These are phyloP conservation scores for Ophiosphaerella korrae DNA, from an alignment of 2,329 filamentous ascomycete species.

Conservation along the genomic window DNA sequence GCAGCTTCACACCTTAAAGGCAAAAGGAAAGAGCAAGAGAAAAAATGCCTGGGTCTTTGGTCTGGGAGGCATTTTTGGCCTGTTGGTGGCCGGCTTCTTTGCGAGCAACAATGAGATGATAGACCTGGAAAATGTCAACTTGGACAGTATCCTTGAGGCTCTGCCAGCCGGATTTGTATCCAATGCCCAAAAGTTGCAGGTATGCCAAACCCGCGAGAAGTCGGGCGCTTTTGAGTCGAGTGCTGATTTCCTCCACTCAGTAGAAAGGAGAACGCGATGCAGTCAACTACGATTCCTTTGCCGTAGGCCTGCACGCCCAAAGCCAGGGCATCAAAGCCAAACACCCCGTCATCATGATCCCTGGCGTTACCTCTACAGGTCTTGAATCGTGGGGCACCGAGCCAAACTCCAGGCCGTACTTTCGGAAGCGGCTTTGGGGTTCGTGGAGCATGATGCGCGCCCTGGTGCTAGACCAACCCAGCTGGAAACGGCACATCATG, in stretches of 20 bases:
- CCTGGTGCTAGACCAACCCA: conserved; percentile 87
- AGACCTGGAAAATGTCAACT: conserved; percentile 71
- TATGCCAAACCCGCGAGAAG: conserved; percentile 50
- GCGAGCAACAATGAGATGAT: conserved; percentile 89
- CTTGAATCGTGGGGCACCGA: conserved; percentile 96
- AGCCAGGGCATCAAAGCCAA: conserved; percentile 79
- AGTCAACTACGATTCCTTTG: conserved; percentile 91
- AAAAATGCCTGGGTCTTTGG: conserved; percentile 82
- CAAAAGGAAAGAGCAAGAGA: conserved; percentile 63
- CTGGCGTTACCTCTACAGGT: conserved; percentile 95
- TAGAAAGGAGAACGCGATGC: conserved; percentile 85
- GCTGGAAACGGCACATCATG: conserved; percentile 97
- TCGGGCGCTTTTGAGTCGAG: background rate
- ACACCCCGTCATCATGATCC: conserved; percentile 95
- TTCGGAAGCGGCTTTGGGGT: conserved; percentile 92
- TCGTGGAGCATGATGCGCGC: conserved; percentile 99
- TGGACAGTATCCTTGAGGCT: conserved; percentile 86
- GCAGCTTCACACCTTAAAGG: conserved; percentile 56
- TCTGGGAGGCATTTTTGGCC: conserved; percentile 86
- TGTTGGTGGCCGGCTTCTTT: conserved; percentile 88
- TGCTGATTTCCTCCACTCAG: conserved; percentile 34
- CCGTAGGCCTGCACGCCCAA: conserved; percentile 82
- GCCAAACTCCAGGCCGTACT: conserved; percentile 84
- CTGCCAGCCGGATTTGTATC: conserved; percentile 83
- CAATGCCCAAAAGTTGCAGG: conserved; percentile 84